Conservation (phyloP, 2,329 filamentous ascomycete genomes). For the Aspergillus sp. region DNA sequence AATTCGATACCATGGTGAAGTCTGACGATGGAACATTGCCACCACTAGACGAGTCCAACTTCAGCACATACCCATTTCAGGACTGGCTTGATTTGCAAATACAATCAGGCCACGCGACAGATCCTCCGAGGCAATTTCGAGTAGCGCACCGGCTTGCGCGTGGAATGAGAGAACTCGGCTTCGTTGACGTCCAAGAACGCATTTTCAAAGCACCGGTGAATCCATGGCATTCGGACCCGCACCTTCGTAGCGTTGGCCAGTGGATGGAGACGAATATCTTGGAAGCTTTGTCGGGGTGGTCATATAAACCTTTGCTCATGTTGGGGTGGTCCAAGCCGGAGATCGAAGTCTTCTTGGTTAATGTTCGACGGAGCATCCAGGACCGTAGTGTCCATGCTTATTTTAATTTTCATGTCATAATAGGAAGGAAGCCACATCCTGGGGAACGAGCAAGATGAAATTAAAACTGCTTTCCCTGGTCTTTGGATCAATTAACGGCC, state of each 20-base stretch:
- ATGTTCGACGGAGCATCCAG: constrained; percentile 43
- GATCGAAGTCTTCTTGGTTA: constrained; percentile 48
- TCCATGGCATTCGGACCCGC: constrained; percentile 51
- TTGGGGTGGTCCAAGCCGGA: constrained; percentile 47
- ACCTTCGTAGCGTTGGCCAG: constrained; percentile 49
- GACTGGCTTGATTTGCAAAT: constrained; percentile 50
- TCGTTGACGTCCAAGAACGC: constrained; percentile 56
- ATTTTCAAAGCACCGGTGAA: constrained; percentile 55
- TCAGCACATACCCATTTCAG: constrained; percentile 41
- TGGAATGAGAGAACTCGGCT: constrained; percentile 58
- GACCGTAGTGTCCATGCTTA: constrained; percentile 44
- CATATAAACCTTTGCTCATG: constrained; percentile 43
- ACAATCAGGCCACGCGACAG: constrained; percentile 45
- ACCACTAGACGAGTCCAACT: constrained; percentile 40
- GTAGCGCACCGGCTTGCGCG: constrained; percentile 55
- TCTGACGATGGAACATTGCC: constrained; percentile 58
- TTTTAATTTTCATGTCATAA: constrained; percentile 40
- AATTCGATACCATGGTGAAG: constrained; percentile 46
- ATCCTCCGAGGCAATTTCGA: constrained; percentile 49
- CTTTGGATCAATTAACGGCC: background rate
- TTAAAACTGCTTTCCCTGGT: background rate
- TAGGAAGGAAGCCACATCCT: constrained; percentile 33
- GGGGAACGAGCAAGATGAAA: constrained; percentile 19
- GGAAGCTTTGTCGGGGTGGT: constrained; percentile 43
- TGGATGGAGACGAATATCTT: constrained; percentile 51